Evolutionary conservation across 1,284 basidiomycete species (phyloP), one percentile per base, ranked within the genome.

Genomic region (Xerocomus minutiporus): DNA sequence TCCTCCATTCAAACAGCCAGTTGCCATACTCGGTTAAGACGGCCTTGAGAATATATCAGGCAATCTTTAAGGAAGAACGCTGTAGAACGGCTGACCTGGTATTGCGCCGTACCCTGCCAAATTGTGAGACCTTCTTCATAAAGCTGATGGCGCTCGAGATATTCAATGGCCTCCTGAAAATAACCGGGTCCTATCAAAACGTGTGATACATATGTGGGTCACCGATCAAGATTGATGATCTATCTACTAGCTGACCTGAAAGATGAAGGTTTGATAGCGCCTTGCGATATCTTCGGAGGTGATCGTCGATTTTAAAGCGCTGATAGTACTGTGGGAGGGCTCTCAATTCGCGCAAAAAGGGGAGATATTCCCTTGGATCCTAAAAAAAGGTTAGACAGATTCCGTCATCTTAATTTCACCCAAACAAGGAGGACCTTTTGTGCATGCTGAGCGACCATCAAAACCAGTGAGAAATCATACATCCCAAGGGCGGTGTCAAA

Each of bases 361-460:
- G 95, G 0, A 99, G 81, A 66, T 99, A 99, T 70, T 99, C 97
- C 62, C 95, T 83, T 7, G 97, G 97, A 71, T 99, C 96, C 90
- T 97, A 64, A 31, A 48, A 42, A 20, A 11, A 49, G n/a, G 28
- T 9, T 60, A 28, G 56, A 34, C n/a, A 45, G 20, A 45, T 43
- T 23, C 25, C 4, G 1, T 42, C 25, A 36, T 17, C 45, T 9
- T 31, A 26, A 31, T 51, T 34, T 45, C 43, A 5, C 28, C 3
- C 4, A 26, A 29, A 41, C 8, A 58, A 69, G 40, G 20, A 31
- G 2, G 2, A 91, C 93, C 80, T 95, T 96, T 69, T 97, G 94
- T 34, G 95, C 91, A 64, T 98, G 91, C 68, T 99, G 97, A 1
- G 97, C 96, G 35, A 99, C 83, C 85, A 99, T 87, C 32, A 99